These are phyloP conservation scores for Platanthera guangdongensis DNA, from an alignment of 106 monocot genomes.

Conservation along the genomic window DNA sequence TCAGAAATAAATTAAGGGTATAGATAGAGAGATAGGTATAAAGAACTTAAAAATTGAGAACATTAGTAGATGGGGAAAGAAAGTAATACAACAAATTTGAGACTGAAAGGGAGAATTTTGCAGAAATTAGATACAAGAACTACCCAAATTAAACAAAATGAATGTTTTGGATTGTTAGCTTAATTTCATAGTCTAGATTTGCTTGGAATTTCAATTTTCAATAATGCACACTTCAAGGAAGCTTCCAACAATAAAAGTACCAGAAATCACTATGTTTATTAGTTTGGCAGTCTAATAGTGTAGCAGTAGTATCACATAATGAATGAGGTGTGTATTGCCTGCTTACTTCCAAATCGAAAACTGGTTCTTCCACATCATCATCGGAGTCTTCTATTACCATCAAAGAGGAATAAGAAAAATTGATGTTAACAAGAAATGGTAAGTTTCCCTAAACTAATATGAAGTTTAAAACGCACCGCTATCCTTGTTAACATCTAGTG, in stretches of 20 bases:
- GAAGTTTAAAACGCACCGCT: slow-evolving; percentile 9
- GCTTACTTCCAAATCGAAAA: slow-evolving; percentile 58
- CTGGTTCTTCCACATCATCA: slow-evolving; percentile 56
- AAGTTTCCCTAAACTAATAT: too few species aligned
- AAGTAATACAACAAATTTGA: too few species aligned
- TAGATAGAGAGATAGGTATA: too few species aligned
- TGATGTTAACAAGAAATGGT: neutral
- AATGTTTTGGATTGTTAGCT: neutral
- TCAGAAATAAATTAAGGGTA: too few species aligned
- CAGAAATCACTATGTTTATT: neutral
- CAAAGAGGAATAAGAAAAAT: neutral
- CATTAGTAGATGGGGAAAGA: too few species aligned
- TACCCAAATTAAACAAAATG: neutral
- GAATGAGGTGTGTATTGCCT: neutral
- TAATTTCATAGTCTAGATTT: too few species aligned
- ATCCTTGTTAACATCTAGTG: slow-evolving; percentile 31
- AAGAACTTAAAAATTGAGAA: too few species aligned
- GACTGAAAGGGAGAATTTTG: too few species aligned
- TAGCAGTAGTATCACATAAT: neutral
- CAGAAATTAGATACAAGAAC: too few species aligned
- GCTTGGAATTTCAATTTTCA: neutral
- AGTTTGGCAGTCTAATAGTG: neutral
- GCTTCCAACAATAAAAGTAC: neutral
- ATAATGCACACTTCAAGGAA: neutral
- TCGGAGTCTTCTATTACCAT: slow-evolving; percentile 24